Percentiles rank a stretch among this genome's conserved stretches.
Conservation (phyloP, 305 asterid species). For the Plantago coronopus region DNA sequence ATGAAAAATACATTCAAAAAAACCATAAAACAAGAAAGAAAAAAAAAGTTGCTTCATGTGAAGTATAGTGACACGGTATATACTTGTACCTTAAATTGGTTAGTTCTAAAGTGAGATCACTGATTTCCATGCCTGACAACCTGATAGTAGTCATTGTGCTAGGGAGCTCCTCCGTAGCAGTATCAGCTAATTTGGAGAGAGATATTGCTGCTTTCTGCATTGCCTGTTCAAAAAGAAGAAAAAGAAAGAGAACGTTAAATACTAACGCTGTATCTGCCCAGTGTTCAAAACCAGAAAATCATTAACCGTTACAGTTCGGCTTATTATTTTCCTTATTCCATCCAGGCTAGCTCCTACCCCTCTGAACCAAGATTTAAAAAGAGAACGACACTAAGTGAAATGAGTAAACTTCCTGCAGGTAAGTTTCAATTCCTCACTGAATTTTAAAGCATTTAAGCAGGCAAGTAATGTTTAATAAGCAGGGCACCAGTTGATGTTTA, state of each 20-base stretch:
- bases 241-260: slow-evolving; percentile 14
- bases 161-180: slow-evolving; percentile 85
- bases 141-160: slow-evolving; percentile 90
- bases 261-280: background rate
- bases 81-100: slow-evolving; percentile 67
- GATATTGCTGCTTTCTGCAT: slow-evolving; percentile 84
- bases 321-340: too few species aligned
- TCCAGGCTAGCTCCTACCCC: too few species aligned
- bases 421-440: background rate
- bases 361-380: too few species aligned
- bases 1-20: background rate
- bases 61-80: slow-evolving; percentile 1
- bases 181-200: slow-evolving; percentile 73
- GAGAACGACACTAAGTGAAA: too few species aligned
- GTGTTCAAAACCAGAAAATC: too few species aligned
- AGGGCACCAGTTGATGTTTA: background rate
- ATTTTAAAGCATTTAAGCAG: background rate
- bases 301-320: too few species aligned
- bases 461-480: too few species aligned
- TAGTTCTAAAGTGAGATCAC: slow-evolving; percentile 83
- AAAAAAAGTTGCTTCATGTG: slow-evolving; percentile 7
- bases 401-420: too few species aligned
- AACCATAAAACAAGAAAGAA: background rate
- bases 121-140: slow-evolving; percentile 83
- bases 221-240: slow-evolving; percentile 43